Evolutionary conservation across 345 rosid species (phyloP), one percentile per base, ranked within the genome.

Genomic region (Cardamine occulta): DNA sequence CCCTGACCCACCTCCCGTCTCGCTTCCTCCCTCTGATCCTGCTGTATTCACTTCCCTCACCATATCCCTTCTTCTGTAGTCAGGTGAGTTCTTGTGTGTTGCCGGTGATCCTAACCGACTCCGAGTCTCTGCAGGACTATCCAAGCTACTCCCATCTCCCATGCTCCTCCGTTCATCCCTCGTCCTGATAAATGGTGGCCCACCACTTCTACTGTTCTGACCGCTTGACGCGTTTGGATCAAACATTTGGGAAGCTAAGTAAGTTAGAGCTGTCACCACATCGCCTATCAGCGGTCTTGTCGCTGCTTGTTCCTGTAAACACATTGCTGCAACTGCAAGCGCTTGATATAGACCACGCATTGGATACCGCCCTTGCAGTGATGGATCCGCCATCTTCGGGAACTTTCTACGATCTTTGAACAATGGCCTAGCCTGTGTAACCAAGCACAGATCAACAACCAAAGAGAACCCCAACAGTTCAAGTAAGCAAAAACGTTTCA

Each of bases 301-400:
- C 23, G 93, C 93, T 37, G 99, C 97, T 78, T 95, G 97, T 68
- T 95, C 99, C 75, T 95, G 99, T 70, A 95, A 84, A 79, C 99
- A 95, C 98, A 95, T 93, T 52, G 99, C 97, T 51, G 98, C 97
- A 42, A 95, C 96, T 6, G 99, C 99, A 59, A 95, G 96, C 49
- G 99, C 99, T 85, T 95, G 99, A 82, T 95, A 95, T 13, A 95
- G 68, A 48, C 97, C 99, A 77, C 99, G 87, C 89, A 89, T 88
- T 32, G 99, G 99, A 75, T 95, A 95, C 32, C 77, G 84, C 24
- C 99, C 97, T 84, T 90, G 93, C 61, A 95, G 88, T 5, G 83
- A 75, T 9, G 98, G 99, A 70, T 95, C 99, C 5, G 96, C 99
- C 98, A 95, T 92, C 79, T 87, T 89, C 0, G 98, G 96, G 75